phyloP scores from a whole-genome alignment of 345 rosid genomes.

The Cardamine occulta region DNA sequence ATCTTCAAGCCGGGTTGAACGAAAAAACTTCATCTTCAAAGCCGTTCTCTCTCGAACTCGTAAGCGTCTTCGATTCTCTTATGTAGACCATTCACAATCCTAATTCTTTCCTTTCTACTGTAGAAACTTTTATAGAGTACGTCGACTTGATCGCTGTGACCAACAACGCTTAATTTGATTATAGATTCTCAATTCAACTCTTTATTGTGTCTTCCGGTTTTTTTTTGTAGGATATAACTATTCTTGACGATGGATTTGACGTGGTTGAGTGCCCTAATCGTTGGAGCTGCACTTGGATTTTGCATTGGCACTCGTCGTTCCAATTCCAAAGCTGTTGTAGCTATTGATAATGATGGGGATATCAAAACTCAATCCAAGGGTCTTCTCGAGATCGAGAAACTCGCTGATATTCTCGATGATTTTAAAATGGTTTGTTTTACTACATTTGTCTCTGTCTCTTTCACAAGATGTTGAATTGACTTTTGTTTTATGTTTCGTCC shows the following conservation, averaged over 20 bases:
- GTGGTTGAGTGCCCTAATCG: slow-evolving; percentile 78
- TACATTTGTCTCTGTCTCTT: slow-evolving; percentile 5
- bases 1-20: neutral
- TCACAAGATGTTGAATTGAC: slow-evolving; percentile 10
- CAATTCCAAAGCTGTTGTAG: slow-evolving; percentile 43
- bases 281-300: slow-evolving; percentile 89
- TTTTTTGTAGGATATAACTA: slow-evolving; percentile 2
- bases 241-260: slow-evolving; percentile 60
- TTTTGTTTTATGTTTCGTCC: slow-evolving; percentile 5
- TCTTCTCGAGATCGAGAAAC: slow-evolving; percentile 76
- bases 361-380: slow-evolving; percentile 53
- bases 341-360: slow-evolving; percentile 21
- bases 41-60: slow-evolving; percentile 29
- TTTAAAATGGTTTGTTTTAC: slow-evolving; percentile 75
- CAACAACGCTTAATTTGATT: slow-evolving; percentile 8
- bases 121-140: slow-evolving; percentile 3
- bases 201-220: neutral
- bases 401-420: slow-evolving; percentile 82
- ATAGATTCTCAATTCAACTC: neutral
- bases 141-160: neutral
- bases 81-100: neutral
- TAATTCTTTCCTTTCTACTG: neutral
- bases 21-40: slow-evolving; percentile 3
- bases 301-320: slow-evolving; percentile 65
- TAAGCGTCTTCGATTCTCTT: slow-evolving; percentile 31